These are phyloP conservation scores for Asterochloris sp. DNA, from an alignment of 139 green algal species.

Conservation along the genomic window DNA sequence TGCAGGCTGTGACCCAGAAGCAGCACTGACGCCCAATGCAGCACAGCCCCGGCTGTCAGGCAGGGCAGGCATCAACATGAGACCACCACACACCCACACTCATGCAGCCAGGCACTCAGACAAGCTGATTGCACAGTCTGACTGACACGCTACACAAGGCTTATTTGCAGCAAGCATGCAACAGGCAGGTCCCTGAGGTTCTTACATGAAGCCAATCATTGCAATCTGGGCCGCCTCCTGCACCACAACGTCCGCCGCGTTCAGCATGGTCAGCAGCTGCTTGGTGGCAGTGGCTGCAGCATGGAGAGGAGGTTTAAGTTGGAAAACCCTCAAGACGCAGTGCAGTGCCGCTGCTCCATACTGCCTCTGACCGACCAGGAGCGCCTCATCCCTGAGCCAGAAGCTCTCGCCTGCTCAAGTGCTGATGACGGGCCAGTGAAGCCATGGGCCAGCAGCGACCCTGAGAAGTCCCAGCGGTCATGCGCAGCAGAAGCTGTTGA, in stretches of 20 bases:
- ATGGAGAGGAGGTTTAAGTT: not conserved
- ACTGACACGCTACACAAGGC: no score
- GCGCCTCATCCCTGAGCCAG: not conserved
- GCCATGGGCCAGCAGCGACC: not conserved
- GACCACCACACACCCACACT: not conserved
- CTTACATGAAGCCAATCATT: constrained; percentile 21
- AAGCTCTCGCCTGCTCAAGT: not conserved
- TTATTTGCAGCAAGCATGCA: not conserved
- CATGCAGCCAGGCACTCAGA: not conserved
- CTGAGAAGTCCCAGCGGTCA: no score
- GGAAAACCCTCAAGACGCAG: not conserved
- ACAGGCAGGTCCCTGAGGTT: no score
- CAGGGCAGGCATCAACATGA: not conserved
- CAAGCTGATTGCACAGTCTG: no score
- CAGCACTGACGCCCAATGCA: no score
- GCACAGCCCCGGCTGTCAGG: no score
- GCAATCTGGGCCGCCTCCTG: constrained; percentile 18
- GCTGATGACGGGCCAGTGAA: not conserved
- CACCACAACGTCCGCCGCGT: constrained; percentile 2
- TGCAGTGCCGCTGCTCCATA: not conserved
- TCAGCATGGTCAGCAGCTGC: not conserved
- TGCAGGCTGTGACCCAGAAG: no score
- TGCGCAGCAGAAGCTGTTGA: no score
- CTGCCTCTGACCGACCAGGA: not conserved
- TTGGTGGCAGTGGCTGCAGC: not conserved